phyloP scores from a whole-genome alignment of 495 filamentous ascomycete species.

The Copromyces sp. region DNA sequence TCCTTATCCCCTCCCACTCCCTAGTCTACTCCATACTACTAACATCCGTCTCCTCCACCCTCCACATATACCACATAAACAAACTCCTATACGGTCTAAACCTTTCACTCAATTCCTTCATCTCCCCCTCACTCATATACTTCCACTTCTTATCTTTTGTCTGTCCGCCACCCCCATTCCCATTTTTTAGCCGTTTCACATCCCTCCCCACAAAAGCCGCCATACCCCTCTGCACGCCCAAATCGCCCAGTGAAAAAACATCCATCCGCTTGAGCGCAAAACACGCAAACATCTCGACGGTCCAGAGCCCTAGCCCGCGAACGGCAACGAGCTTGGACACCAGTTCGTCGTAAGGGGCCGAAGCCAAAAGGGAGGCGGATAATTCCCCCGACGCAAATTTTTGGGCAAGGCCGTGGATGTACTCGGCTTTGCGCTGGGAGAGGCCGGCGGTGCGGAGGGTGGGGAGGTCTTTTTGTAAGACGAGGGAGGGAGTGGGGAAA shows the following conservation, averaged over 20 bases:
- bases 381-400: conserved; percentile 70
- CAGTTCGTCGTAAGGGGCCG: conserved; percentile 77
- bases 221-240: conserved; percentile 92
- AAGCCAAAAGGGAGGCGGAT: conserved; percentile 59
- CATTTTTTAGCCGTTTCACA: conserved; percentile 70
- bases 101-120: conserved; percentile 68
- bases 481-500: conserved; percentile 72
- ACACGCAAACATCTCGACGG: conserved; percentile 93
- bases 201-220: conserved; percentile 78
- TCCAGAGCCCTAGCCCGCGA: conserved; percentile 80
- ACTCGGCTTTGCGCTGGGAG: conserved; percentile 89
- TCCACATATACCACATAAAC: conserved; percentile 79
- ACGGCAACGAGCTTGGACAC: conserved; percentile 74
- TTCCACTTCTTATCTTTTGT: conserved; percentile 84
- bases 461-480: conserved; percentile 48
- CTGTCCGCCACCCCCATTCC: conserved; percentile 84
- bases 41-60: conserved; percentile 65
- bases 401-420: conserved; percentile 72
- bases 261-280: conserved; percentile 88
- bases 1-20: background rate
- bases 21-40: conserved; percentile 50
- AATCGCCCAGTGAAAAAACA: conserved; percentile 84
- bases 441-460: conserved; percentile 74
- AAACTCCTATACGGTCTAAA: conserved; percentile 74
- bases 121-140: conserved; percentile 90